phyloP scores from a whole-genome alignment of 2,329 filamentous ascomycete species.

The Neofusicoccum ribis region DNA sequence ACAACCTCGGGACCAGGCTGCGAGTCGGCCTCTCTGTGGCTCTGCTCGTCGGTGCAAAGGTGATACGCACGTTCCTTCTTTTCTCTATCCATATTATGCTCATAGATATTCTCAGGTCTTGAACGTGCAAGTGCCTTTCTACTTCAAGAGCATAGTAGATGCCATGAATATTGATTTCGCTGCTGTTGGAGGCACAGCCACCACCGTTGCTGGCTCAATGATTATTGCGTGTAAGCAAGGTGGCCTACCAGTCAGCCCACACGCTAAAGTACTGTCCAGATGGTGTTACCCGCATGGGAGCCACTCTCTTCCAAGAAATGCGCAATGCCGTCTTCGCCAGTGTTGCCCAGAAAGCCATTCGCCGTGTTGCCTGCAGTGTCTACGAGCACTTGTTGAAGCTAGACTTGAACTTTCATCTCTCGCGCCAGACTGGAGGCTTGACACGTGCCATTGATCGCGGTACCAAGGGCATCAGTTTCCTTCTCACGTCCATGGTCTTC shows the following conservation, averaged over 20 bases:
- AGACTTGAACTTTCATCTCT: slow-evolving; percentile 90
- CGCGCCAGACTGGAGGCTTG: slow-evolving; percentile 90
- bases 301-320: slow-evolving; percentile 87
- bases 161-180: slow-evolving; percentile 94
- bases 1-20: slow-evolving; percentile 77
- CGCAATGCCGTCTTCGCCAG: slow-evolving; percentile 96
- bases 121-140: slow-evolving; percentile 98
- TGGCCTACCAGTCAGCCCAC: neutral
- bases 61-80: slow-evolving; percentile 33
- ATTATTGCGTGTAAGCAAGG: slow-evolving; percentile 72
- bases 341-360: slow-evolving; percentile 94
- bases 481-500: slow-evolving; percentile 97
- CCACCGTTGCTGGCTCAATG: slow-evolving; percentile 86
- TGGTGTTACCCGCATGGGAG: slow-evolving; percentile 82
- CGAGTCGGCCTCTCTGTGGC: slow-evolving; percentile 83
- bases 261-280: slow-evolving; percentile 49
- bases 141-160: slow-evolving; percentile 98
- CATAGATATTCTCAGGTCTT: slow-evolving; percentile 55
- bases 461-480: slow-evolving; percentile 97
- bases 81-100: slow-evolving; percentile 21
- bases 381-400: slow-evolving; percentile 86
- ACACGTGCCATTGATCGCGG: slow-evolving; percentile 94
- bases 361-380: slow-evolving; percentile 85
- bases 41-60: slow-evolving; percentile 84
- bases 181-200: slow-evolving; percentile 83